Base-by-base conservation (phyloP, 805 yeast genomes). In the Candida lessepsii region DNA sequence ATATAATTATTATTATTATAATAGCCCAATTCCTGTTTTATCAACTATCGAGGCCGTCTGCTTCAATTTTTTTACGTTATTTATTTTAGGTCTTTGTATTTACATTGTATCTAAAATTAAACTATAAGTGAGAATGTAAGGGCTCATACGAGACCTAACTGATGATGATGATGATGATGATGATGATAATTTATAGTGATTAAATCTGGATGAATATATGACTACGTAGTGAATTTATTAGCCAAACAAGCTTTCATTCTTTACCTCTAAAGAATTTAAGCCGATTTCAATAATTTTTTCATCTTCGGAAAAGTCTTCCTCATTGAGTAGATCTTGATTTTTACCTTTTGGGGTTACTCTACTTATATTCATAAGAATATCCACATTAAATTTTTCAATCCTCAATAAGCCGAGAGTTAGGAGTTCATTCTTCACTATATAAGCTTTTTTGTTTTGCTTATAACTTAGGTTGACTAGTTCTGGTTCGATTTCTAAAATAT, bases 381-480 rank as follows among this genome's bases (percentile, higher is more conserved):
- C 95, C 0, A 90, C 80, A 2, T 62, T 63, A 1, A 64, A 76
- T 35, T 68, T 68, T 9, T 54, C 48, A 18, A 83, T 49, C 40
- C 90, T 65, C 24, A 83, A 60, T 30, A 86, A 56, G 4, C 35
- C 35, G 9, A 32, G 26, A 4, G 35, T 32, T 7, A 32, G 4
- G 20, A 13, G 4, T 3, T 23, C 23, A 15, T 20, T 23, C 14
- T 19, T 34, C 11, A 17, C 15, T 13, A 25, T 24, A 13, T 30
- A 28, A 19, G 10, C 25, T 7, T 20, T 15, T 13, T 32, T 20
- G 15, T 13, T 4, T 23, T 32, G 24, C 11, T 32, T 32, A 23
- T 32, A 32, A 6, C 18, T 9, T 13, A 23, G 29, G 4, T 27
- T 25, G 8, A 41, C 40, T 9, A 38, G 23, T 13, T 34, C 33